These are phyloP conservation scores for Aspergillus steynii DNA, from an alignment of 495 filamentous ascomycete genomes.

Conservation along the genomic window DNA sequence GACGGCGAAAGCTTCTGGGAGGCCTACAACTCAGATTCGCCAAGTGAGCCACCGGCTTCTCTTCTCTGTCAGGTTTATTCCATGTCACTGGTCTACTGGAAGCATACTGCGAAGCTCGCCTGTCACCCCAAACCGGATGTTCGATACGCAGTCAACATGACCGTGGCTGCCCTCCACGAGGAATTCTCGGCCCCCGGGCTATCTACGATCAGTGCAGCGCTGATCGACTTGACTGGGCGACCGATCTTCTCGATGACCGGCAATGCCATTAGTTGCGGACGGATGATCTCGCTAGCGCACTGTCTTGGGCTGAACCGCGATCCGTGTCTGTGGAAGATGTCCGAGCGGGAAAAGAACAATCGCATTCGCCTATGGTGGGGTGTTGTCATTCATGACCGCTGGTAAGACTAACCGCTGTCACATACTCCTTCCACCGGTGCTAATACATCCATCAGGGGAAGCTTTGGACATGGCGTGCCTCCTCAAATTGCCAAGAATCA, in stretches of 20 bases:
- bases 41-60: conserved; percentile 48
- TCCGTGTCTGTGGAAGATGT: conserved; percentile 50
- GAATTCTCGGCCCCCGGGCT: conserved; percentile 52
- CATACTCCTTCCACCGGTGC: neutral
- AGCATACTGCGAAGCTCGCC: conserved; percentile 43
- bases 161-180: conserved; percentile 51
- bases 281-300: conserved; percentile 51
- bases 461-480: conserved; percentile 53
- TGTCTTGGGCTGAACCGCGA: conserved; percentile 54
- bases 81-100: conserved; percentile 54
- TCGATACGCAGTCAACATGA: conserved; percentile 53
- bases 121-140: conserved; percentile 51
- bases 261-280: conserved; percentile 52
- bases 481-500: conserved; percentile 50
- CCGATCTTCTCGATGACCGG: conserved; percentile 55
- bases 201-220: conserved; percentile 48
- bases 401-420: conserved; percentile 28
- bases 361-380: conserved; percentile 55
- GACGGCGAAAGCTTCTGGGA: conserved; percentile 52
- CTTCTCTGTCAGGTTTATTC: conserved; percentile 56
- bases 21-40: conserved; percentile 40
- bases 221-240: conserved; percentile 51
- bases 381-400: conserved; percentile 55
- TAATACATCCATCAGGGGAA: conserved; percentile 39
- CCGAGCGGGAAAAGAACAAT: conserved; percentile 46